Percentiles rank a stretch among this genome's conserved stretches.
Evolutionary conservation across 495 filamentous ascomycete genomes (phyloP).

Genomic region (Penicillium ucsense): DNA sequence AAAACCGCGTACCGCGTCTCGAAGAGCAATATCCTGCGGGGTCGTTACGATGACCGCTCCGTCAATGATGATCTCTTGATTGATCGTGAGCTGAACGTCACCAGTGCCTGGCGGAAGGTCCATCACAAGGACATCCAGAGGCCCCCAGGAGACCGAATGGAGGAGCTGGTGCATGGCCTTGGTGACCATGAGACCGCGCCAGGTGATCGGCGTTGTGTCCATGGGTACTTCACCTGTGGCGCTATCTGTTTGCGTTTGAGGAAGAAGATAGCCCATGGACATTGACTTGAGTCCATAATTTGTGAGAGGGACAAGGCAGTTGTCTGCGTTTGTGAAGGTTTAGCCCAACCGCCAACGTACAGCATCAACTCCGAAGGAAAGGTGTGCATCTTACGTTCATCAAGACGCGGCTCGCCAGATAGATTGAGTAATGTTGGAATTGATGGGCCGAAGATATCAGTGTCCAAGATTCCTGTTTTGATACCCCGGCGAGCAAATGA

Average conservation of each 20-base stretch:
- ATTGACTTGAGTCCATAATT: conserved; percentile 96
- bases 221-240: conserved; percentile 28
- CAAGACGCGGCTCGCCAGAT: conserved; percentile 59
- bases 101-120: conserved; percentile 93
- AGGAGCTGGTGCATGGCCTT: conserved; percentile 94
- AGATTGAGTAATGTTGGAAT: conserved; percentile 86
- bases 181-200: conserved; percentile 95
- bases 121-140: conserved; percentile 73
- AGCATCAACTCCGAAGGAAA: no score
- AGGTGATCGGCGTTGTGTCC: conserved; percentile 75
- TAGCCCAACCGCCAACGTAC: no score
- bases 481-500: conserved; percentile 72
- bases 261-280: conserved; percentile 93
- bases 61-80: conserved; percentile 79
- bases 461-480: conserved; percentile 80
- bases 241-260: conserved; percentile 20
- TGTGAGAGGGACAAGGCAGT: conserved; percentile 77
- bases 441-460: conserved; percentile 93
- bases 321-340: conserved; percentile 34
- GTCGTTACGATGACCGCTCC: conserved; percentile 89
- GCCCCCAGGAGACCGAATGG: conserved; percentile 86
- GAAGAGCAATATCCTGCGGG: conserved; percentile 81
- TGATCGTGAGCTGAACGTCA: conserved; percentile 86
- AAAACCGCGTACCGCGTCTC: conserved; percentile 81
- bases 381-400: conserved; percentile 36